phyloP scores from a whole-genome alignment of 129 eudicot genomes.

The Arctium minus region DNA sequence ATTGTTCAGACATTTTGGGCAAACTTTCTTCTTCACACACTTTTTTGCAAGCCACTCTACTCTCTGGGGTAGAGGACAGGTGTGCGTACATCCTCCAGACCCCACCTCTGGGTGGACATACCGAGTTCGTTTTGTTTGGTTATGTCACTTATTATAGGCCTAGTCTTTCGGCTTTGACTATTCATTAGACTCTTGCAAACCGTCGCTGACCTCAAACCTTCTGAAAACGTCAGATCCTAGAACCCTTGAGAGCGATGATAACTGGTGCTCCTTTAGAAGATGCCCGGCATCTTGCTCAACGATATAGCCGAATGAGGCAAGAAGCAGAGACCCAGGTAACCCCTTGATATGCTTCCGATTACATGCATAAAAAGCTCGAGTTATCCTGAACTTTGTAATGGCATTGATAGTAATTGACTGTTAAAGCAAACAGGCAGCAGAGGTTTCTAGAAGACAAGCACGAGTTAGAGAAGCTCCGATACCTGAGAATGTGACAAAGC shows the following conservation, averaged over 20 bases:
- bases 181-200: background rate
- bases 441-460: conserved; percentile 85
- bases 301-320: conserved; percentile 97
- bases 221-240: conserved; percentile 52
- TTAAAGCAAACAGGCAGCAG: conserved; percentile 73
- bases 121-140: too few relatives aligned
- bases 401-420: conserved; percentile 25
- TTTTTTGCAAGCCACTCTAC: too few relatives aligned
- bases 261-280: conserved; percentile 92
- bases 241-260: conserved; percentile 92
- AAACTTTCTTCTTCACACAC: too few relatives aligned
- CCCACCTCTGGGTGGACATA: too few relatives aligned
- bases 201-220: background rate
- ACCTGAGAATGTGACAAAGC: conserved; percentile 82
- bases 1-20: too few relatives aligned
- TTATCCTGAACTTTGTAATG: conserved; percentile 16
- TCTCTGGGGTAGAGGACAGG: too few relatives aligned
- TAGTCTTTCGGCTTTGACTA: background rate
- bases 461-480: conserved; percentile 93
- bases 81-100: too few relatives aligned
- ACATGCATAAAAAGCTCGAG: background rate
- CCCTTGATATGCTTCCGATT: background rate
- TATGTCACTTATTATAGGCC: too few relatives aligned
- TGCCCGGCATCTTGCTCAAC: conserved; percentile 99
- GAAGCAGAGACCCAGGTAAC: conserved; percentile 97